A percentile compares a stretch with the other conserved stretches of the same genome.
phyloP scores from a whole-genome alignment of 306 rosid species.

The Castanea mollissima region DNA sequence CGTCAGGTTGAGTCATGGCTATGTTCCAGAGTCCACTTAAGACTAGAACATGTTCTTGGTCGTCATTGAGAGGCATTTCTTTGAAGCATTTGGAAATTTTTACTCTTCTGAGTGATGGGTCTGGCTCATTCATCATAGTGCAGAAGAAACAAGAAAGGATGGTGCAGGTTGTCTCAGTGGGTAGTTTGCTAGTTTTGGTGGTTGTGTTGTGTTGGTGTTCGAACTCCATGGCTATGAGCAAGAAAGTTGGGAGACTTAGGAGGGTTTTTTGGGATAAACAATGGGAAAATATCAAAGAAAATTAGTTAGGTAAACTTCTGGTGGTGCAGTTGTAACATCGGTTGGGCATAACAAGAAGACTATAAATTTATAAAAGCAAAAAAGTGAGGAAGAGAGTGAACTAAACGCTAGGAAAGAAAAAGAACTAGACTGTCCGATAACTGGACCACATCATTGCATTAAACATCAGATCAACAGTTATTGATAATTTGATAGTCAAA shows the following conservation, averaged over 20 bases:
- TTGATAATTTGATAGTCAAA: slow-evolving; percentile 17
- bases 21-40: slow-evolving; percentile 59
- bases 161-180: slow-evolving; percentile 21
- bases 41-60: slow-evolving; percentile 47
- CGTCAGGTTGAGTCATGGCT: slow-evolving; percentile 53
- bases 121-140: slow-evolving; percentile 47
- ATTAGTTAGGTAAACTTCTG: neutral
- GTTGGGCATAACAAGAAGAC: slow-evolving; percentile 14
- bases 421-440: slow-evolving; percentile 4
- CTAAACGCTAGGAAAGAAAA: too few species aligned
- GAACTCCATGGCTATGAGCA: slow-evolving; percentile 29
- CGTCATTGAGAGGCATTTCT: slow-evolving; percentile 45
- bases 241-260: neutral
- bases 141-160: slow-evolving; percentile 58
- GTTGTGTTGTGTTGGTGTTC: slow-evolving; percentile 17
- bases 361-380: neutral
- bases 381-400: neutral
- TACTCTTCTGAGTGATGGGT: slow-evolving; percentile 31
- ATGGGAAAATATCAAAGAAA: neutral
- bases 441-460: slow-evolving; percentile 40
- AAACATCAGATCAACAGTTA: slow-evolving; percentile 6
- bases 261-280: neutral
- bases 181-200: slow-evolving; percentile 6
- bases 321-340: slow-evolving; percentile 5
- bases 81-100: slow-evolving; percentile 44